These are phyloP conservation scores for Candida montana DNA, from an alignment of 805 yeast genomes.

Conservation along the genomic window DNA sequence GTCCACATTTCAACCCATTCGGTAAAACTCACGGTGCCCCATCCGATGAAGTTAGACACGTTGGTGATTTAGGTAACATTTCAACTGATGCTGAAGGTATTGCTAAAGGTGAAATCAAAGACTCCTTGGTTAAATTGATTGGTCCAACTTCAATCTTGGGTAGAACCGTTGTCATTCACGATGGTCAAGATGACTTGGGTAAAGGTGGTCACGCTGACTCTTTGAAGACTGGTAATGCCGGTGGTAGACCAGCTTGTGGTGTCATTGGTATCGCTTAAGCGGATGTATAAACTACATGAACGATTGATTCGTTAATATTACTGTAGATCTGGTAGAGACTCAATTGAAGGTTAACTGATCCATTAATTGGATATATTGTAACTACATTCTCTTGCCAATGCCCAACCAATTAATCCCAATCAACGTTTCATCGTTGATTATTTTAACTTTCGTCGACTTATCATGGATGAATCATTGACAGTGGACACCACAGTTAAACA, in stretches of 20 bases:
- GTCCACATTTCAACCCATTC: constrained; percentile 95
- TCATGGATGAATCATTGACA: too few relatives aligned
- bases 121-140: constrained; percentile 67
- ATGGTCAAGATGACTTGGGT: constrained; percentile 90
- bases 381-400: too few relatives aligned
- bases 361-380: too few relatives aligned
- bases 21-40: constrained; percentile 90
- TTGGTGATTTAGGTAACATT: constrained; percentile 96
- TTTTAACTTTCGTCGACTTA: too few relatives aligned
- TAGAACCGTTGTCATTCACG: constrained; percentile 93
- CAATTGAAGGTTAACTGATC: too few relatives aligned
- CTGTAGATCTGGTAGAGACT: too few relatives aligned
- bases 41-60: constrained; percentile 74
- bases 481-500: too few relatives aligned
- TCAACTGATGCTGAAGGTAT: constrained; percentile 81
- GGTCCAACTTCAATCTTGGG: constrained; percentile 90
- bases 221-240: constrained; percentile 94
- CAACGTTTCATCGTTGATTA: background rate
- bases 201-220: constrained; percentile 91
- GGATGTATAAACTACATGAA: too few relatives aligned
- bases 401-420: too few relatives aligned
- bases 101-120: constrained; percentile 86
- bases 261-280: constrained; percentile 64
- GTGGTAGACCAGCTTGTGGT: constrained; percentile 98
- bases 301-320: too few relatives aligned